Evolutionary conservation across 108 stramenopile genomes (phyloP).

Genomic region (Stephanodiscus triporus): DNA sequence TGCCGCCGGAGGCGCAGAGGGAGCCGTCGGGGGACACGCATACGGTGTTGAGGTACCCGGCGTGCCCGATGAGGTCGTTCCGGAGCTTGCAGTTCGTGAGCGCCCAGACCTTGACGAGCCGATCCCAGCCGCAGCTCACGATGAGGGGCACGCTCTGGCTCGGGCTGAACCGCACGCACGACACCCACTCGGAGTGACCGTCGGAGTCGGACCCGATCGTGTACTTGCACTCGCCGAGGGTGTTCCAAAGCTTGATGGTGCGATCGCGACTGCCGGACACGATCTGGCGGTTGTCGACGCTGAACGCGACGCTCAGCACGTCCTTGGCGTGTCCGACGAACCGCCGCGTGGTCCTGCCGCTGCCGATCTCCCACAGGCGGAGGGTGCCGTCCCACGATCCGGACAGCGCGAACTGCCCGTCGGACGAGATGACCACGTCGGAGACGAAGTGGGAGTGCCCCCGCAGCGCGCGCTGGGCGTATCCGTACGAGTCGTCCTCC

Average conservation of each 20-base stretch:
- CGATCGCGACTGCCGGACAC: conserved; percentile 97
- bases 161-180: conserved; percentile 99
- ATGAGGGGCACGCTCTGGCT: conserved; percentile 92
- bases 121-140: conserved; percentile 99
- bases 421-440: conserved; percentile 95
- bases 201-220: conserved; percentile 83
- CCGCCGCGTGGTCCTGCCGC: conserved; percentile 96
- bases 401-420: conserved; percentile 97
- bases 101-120: conserved; percentile 99
- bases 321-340: conserved; percentile 99
- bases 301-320: conserved; percentile 98
- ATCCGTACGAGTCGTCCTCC: conserved; percentile 89
- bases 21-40: conserved; percentile 99
- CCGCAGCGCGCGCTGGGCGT: conserved; percentile 93
- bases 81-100: conserved; percentile 98
- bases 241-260: conserved; percentile 99
- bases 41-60: conserved; percentile 99
- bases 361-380: conserved; percentile 98
- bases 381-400: conserved; percentile 98
- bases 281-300: conserved; percentile 99
- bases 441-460: conserved; percentile 99
- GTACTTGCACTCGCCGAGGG: conserved; percentile 98
- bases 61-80: conserved; percentile 98
- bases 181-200: conserved; percentile 99
- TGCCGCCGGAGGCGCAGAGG: conserved; percentile 98